A percentile compares a stretch with the other conserved stretches of the same genome.
These are phyloP conservation scores for Oryza officinalis DNA, from an alignment of 176 grass and related monocot species.

Conservation along the genomic window DNA sequence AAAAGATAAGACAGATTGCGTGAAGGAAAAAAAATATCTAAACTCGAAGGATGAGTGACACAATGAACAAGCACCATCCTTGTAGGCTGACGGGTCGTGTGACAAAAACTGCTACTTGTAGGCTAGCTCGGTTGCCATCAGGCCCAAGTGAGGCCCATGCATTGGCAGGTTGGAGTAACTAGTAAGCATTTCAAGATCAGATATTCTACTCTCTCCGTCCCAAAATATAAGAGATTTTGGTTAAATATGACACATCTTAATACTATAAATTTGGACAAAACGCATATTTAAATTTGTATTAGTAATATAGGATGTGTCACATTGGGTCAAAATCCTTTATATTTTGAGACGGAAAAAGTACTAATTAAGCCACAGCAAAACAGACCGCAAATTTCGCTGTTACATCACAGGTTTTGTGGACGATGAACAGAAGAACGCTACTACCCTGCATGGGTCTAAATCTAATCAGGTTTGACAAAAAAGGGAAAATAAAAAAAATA, in stretches of 20 bases:
- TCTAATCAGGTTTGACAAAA: not conserved
- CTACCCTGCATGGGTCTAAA: not conserved
- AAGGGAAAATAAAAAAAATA: not conserved
- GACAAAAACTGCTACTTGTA: too few species aligned
- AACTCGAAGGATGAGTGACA: not conserved
- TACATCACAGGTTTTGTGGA: not conserved
- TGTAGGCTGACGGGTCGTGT: not conserved
- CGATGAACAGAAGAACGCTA: not conserved
- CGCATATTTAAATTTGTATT: too few species aligned
- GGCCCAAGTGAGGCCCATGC: not conserved
- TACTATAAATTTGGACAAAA: too few species aligned
- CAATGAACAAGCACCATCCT: not conserved
- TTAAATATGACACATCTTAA: too few species aligned
- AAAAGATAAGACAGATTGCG: not conserved
- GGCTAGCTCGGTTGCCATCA: too few species aligned
- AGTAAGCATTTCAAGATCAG: not conserved
- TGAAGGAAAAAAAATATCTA: not conserved
- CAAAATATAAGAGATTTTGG: too few species aligned
- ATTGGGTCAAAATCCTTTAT: too few species aligned
- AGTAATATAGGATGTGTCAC: too few species aligned
- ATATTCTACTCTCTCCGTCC: too few species aligned
- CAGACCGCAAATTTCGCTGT: not conserved
- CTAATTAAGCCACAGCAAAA: not conserved
- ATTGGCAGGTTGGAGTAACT: not conserved
- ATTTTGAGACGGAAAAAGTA: too few species aligned